Evolutionary conservation across 345 rosid species (phyloP), one percentile per base, ranked within the genome.

Genomic region (Arabidopsis suecica): DNA sequence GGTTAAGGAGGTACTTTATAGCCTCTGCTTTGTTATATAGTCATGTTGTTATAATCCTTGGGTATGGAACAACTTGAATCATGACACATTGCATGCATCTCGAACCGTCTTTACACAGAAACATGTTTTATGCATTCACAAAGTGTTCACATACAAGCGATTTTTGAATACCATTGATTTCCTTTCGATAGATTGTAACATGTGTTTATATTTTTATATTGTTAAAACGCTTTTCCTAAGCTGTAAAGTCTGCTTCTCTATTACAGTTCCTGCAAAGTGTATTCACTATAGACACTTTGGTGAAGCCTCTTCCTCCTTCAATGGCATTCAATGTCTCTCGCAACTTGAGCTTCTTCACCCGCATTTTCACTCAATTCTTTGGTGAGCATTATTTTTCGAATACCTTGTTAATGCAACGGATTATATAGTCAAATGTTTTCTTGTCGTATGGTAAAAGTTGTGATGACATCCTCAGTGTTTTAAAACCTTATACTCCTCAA

Each of bases 281-380:
- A 7, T 94, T 94, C 83, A 90, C 87, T 77, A 85, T 94, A 47
- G 98, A 94, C 80, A 94, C 98, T 48, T 36, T 91, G 33, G 97
- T 94, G 74, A 94, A 94, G 87, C 98, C 97, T 69, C 97, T 94
- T 81, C 98, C 98, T 57, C 97, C 95, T 59, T 69, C 89, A 25
- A 83, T 90, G 95, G 96, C 91, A 5, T 91, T 85, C 81, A 94
- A 88, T 9, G 93, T 80, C 64, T 89, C 98, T 54, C 93, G 97
- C 61, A 94, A 91, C 83, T 85, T 94, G 88, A 86, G 87, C 87
- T 94, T 94, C 88, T 91, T 94, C 84, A 88, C 89, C 0, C 93
- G 98, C 70, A 94, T 94, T 79, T 94, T 94, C 82, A 94, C 98
- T 5, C 98, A 94, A 84, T 94, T 94, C 85, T 94, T 91, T 73